These are phyloP conservation scores for Theobroma cacao DNA, from an alignment of 345 rosid genomes.

Conservation along the genomic window DNA sequence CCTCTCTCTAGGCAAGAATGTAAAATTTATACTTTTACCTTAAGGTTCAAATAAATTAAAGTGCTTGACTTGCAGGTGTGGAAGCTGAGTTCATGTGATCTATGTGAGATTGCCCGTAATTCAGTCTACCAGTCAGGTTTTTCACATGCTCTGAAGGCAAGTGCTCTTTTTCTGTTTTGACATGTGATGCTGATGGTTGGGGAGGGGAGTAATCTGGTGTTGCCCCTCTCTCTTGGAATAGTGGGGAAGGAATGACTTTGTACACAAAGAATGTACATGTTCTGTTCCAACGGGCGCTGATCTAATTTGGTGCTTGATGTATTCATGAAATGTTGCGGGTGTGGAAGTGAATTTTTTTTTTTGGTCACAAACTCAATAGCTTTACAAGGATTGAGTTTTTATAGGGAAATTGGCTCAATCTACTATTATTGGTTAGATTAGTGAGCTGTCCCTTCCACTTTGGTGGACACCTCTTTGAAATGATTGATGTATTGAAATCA, in stretches of 20 bases:
- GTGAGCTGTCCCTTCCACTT: background rate
- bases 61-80: constrained; percentile 55
- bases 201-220: background rate
- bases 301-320: background rate
- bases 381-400: background rate
- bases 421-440: background rate
- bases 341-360: background rate
- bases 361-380: background rate
- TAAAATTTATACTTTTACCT: background rate
- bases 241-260: background rate
- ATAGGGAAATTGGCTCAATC: background rate
- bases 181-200: constrained; percentile 9
- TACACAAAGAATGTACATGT: background rate
- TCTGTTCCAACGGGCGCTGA: background rate
- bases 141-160: constrained; percentile 96
- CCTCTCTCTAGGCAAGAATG: background rate
- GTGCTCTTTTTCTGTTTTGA: background rate
- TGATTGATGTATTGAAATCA: constrained; percentile 6
- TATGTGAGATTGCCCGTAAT: constrained; percentile 97
- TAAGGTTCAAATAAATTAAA: background rate
- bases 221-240: background rate
- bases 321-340: background rate
- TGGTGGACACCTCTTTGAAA: background rate
- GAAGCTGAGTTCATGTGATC: constrained; percentile 97
- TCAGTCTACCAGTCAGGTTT: constrained; percentile 99